A percentile compares a stretch with the other conserved stretches of the same genome.
Conservation (phyloP, 2,329 filamentous ascomycete genomes). For the Beauveria medogensis region DNA sequence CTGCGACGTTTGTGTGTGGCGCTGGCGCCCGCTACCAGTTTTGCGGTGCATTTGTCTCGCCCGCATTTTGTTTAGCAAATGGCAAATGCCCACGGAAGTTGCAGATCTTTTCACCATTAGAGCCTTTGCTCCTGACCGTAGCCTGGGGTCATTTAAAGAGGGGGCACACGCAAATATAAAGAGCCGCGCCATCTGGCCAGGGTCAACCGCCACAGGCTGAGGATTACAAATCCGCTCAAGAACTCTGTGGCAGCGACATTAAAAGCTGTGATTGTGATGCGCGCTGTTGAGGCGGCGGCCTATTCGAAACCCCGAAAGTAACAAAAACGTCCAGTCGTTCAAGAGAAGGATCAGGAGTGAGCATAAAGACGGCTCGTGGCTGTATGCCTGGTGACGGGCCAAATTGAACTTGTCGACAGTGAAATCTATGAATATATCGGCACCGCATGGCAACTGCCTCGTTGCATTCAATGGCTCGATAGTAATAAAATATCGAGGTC, state of each 20-base stretch:
- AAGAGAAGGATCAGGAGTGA: too few relatives aligned
- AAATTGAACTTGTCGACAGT: too few relatives aligned
- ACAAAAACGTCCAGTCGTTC: too few relatives aligned
- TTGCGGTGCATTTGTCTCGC: background rate
- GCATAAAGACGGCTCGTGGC: too few relatives aligned
- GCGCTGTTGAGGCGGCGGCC: background rate
- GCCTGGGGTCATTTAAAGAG: background rate
- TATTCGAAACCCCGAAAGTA: background rate
- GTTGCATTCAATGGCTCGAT: too few relatives aligned
- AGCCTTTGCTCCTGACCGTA: background rate
- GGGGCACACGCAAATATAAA: conserved; percentile 2
- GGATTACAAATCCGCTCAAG: background rate
- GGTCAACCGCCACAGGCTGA: background rate
- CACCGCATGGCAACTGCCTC: too few relatives aligned
- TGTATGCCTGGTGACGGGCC: too few relatives aligned
- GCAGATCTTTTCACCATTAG: background rate
- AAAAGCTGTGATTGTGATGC: background rate
- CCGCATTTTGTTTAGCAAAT: background rate
- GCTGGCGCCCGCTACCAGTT: background rate
- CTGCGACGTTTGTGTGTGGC: background rate
- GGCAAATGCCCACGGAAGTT: background rate
- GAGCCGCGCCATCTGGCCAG: background rate
- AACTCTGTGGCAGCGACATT: background rate
- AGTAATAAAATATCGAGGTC: too few relatives aligned
- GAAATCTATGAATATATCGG: too few relatives aligned